Base-by-base conservation (phyloP, 1,284 basidiomycete genomes). In the Boletellus dicymbophilus region DNA sequence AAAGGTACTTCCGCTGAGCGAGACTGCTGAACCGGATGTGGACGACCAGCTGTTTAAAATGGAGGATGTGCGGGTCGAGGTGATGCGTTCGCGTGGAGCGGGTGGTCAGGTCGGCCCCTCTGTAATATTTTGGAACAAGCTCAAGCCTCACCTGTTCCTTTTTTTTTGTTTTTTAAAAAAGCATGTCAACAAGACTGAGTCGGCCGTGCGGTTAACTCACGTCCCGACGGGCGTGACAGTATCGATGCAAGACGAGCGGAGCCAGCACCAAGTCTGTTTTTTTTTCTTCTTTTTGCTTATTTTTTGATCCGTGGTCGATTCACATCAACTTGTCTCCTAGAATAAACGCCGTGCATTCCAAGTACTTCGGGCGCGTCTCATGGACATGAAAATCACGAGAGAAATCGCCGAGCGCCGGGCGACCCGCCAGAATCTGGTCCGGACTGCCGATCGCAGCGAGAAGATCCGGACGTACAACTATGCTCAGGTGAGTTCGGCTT, bases 101-200 rank as follows among this genome's bases (percentile, higher is more conserved):
- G 97, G 97, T 42, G 96, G 97, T n/a, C 95, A 95, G 78, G 90
- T 90, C 54, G 46, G 73, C 59, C 6, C 26, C 44, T 26, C 38
- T 10, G 4, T 15, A n/a, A n/a, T n/a, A n/a, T 2, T 11, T 6
- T 46, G 41, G 18, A 16, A 18, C 6, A 13, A 37, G 31, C 31
- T 15, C 13, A 21, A 16, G 46, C 27, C 18, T 41, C 50, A 37
- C 54, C 59, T 26, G 55, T 34, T 3, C 22, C 16, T 10, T 11
- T n/a, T 23, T 6, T 7, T 18, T 6, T n/a, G 31, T n/a, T 7
- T n/a, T 22, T 62, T n/a, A n/a, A n/a, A n/a, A n/a, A n/a, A 96
- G 88, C 96, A 99, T 72, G 97, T 99, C 62, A 99, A 99, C 74
- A 94, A 93, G 78, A 99, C 96, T 0, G 97, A 99, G 70, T 98